Percentiles rank a stretch among this genome's conserved stretches.
Conservation (phyloP, 2,329 filamentous ascomycete genomes). For the Aureobasidium sp. region DNA sequence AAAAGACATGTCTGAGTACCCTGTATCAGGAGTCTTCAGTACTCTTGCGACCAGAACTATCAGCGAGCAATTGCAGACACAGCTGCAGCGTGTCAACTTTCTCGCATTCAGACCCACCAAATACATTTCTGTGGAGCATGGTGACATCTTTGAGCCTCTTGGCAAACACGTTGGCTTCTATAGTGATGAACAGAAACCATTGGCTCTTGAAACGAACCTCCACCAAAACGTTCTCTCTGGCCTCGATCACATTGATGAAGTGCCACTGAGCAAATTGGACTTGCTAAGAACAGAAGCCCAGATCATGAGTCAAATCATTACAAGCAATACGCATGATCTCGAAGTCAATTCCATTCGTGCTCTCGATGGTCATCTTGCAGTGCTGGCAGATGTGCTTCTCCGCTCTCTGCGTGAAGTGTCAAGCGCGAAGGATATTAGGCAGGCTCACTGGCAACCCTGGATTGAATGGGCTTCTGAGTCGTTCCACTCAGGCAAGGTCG, state of each 20-base stretch:
- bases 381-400: slow-evolving; percentile 27
- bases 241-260: slow-evolving; percentile 4
- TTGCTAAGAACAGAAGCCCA: slow-evolving; percentile 36
- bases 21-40: not conserved
- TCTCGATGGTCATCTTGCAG: slow-evolving; percentile 24
- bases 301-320: slow-evolving; percentile 32
- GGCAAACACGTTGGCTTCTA: slow-evolving; percentile 14
- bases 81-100: not conserved
- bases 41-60: not conserved
- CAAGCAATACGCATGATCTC: slow-evolving; percentile 30
- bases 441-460: slow-evolving; percentile 10
- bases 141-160: not conserved
- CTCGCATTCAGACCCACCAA: slow-evolving; percentile 13
- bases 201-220: slow-evolving; percentile 1
- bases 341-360: slow-evolving; percentile 19
- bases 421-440: slow-evolving; percentile 17
- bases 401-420: slow-evolving; percentile 24
- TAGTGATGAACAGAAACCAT: not conserved
- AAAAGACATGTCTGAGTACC: not conserved
- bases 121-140: not conserved
- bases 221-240: slow-evolving; percentile 6
- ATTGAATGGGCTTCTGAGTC: slow-evolving; percentile 2
- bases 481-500: not conserved
- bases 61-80: not conserved
- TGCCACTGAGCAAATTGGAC: slow-evolving; percentile 24